A percentile compares a stretch with the other conserved stretches of the same genome.
These are phyloP conservation scores for Trypanosoma melophagium DNA, from an alignment of 208 protist species.

Conservation along the genomic window DNA sequence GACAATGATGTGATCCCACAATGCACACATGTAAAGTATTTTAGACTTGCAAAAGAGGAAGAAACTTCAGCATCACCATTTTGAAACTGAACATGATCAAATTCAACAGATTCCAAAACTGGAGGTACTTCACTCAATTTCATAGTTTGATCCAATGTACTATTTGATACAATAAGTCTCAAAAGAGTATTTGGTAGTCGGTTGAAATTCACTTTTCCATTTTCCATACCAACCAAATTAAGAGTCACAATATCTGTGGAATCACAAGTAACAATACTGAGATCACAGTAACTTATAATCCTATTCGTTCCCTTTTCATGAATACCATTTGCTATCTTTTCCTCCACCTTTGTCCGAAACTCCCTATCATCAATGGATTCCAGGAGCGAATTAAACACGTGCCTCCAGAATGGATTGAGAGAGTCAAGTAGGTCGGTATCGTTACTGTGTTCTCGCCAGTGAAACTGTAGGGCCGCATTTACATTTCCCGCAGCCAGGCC, in stretches of 20 bases:
- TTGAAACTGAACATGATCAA: constrained; percentile 1
- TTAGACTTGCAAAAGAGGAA: neutral
- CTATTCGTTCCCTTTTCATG: too few species aligned
- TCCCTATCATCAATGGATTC: neutral
- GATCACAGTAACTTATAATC: constrained; percentile 10
- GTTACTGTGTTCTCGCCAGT: neutral
- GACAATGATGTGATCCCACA: constrained; percentile 12
- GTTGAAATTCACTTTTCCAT: constrained; percentile 9
- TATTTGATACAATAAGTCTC: neutral
- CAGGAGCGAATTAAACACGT: neutral
- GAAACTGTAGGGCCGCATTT: too few species aligned
- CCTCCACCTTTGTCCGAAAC: neutral
- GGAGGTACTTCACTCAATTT: neutral
- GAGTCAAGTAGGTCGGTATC: neutral
- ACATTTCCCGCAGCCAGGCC: too few species aligned
- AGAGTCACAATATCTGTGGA: neutral
- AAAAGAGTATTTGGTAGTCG: constrained; percentile 11
- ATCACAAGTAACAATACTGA: constrained; percentile 9
- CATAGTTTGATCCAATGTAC: constrained; percentile 13
- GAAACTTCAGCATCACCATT: neutral
- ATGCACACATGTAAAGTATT: constrained; percentile 5
- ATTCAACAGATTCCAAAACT: neutral
- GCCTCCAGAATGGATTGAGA: neutral
- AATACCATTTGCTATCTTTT: neutral
- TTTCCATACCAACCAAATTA: constrained; percentile 2